Evolutionary conservation across 176 grass and related monocot species (phyloP), one percentile per base, ranked within the genome.

Genomic region (Eragrostis nindensis): DNA sequence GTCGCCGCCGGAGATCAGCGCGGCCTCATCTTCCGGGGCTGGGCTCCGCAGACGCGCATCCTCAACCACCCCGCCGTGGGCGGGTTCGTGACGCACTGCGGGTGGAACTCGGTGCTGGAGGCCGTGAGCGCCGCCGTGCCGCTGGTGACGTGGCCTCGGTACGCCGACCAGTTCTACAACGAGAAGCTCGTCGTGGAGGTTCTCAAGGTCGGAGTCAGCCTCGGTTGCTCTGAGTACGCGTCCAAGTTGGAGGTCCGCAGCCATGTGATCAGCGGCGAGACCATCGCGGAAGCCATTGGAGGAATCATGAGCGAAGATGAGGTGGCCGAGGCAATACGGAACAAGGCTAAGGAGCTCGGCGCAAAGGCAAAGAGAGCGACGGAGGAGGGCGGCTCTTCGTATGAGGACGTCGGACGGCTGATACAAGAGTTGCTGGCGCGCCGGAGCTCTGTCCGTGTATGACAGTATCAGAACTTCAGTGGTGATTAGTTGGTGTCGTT

Each of bases 81-180:
- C 0, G 70, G 61, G 1, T 87, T 87, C 50, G 24, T 87, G 63
- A 91, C 84, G 27, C 89, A 88, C 72, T 88, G 89, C 18, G 89
- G 82, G 0, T 88, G 89, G 85, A 88, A 85, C 52, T 85, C 89
- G 27, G 22, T 70, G 1, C n/a, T 88, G 27, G 85, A 91, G 69
- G 65, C 63, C 38, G 42, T 82, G 8, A 68, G 71, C 66, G 73
- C 75, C 3, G 77, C 81, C 21, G 85, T 91, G 46, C 85, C 82
- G 5, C 61, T 88, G 66, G 62, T 88, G 47, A 85, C 86, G 1
- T 91, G 85, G 82, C 89, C 82, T 3, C 55, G 81, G 24, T 69
- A 54, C 14, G 66, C 73, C 0, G 89, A 91, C 11, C 89, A 91
- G 18, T 91, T 91, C 59, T 91, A 61, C 26, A 85, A 91, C 10